Percentiles rank a stretch among this genome's conserved stretches.
Conservation (phyloP, 2,329 filamentous ascomycete species). For the Cladorrhinum sp. region DNA sequence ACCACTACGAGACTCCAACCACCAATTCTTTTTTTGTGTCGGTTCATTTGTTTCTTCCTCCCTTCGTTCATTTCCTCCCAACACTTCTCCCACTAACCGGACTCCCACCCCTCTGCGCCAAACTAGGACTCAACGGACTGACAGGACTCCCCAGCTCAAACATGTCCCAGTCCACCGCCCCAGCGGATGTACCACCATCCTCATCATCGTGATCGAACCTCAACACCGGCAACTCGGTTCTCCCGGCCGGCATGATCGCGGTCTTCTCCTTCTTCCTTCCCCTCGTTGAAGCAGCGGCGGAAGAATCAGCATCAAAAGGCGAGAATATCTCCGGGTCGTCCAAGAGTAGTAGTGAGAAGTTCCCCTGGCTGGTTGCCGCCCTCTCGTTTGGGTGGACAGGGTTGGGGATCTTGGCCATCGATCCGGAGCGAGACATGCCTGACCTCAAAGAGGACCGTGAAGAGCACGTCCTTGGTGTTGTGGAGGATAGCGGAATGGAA, state of each 20-base stretch:
- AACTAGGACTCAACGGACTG: conserved; percentile 17
- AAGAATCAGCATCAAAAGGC: background rate
- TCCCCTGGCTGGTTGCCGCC: background rate
- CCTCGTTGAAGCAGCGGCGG: too few relatives aligned
- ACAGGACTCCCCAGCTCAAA: conserved; percentile 15
- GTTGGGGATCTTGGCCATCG: background rate
- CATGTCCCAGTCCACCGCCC: background rate
- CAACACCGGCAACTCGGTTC: conserved; percentile 1
- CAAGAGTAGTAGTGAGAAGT: background rate
- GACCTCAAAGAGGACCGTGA: background rate
- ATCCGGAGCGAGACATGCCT: background rate
- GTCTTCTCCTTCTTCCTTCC: background rate
- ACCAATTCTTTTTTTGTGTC: background rate
- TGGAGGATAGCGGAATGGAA: background rate
- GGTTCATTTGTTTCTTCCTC: too few relatives aligned
- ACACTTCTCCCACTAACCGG: background rate
- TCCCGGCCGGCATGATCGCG: too few relatives aligned
- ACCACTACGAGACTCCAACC: background rate
- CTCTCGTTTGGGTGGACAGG: background rate
- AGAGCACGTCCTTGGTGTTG: background rate
- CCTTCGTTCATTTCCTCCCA: too few relatives aligned
- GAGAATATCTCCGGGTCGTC: background rate
- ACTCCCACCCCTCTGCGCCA: conserved; percentile 2
- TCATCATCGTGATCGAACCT: background rate
- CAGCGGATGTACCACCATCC: background rate